Percentiles rank a stretch among this genome's conserved stretches.
phyloP scores from a whole-genome alignment of 176 grass and related monocot genomes.

The Hsuehochloa calcarea region DNA sequence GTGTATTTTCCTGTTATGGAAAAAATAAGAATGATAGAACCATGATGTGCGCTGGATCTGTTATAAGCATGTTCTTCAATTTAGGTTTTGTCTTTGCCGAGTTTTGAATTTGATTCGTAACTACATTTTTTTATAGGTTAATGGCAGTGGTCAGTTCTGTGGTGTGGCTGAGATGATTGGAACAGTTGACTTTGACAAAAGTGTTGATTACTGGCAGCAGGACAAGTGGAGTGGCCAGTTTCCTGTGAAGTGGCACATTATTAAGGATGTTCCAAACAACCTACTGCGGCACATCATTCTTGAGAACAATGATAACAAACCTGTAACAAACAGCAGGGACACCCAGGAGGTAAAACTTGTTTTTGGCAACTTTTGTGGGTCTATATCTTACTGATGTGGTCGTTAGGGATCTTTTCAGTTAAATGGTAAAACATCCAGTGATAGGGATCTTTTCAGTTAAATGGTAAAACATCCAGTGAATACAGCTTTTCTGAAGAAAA shows the following conservation, averaged over 20 bases:
- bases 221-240: constrained; percentile 92
- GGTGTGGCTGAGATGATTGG: constrained; percentile 92
- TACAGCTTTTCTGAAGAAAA: background rate
- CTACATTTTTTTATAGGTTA: constrained; percentile 55
- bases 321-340: constrained; percentile 88
- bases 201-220: constrained; percentile 88
- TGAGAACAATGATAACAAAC: no score
- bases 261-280: constrained; percentile 84
- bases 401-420: background rate
- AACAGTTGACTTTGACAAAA: constrained; percentile 78
- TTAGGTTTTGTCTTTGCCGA: constrained; percentile 1
- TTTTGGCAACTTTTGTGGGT: background rate
- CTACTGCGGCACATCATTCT: constrained; percentile 78
- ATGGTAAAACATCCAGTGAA: background rate
- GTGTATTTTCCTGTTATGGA: background rate
- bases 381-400: background rate
- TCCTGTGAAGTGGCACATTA: constrained; percentile 85
- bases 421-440: no score
- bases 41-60: background rate
- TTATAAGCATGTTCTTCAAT: background rate
- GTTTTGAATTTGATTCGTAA: constrained; percentile 2
- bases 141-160: constrained; percentile 82
- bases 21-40: background rate
- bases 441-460: no score
- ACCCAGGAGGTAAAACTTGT: constrained; percentile 68